Evolutionary conservation across 257 asterid species (phyloP).

Genomic region (Gynochthodes officinalis): DNA sequence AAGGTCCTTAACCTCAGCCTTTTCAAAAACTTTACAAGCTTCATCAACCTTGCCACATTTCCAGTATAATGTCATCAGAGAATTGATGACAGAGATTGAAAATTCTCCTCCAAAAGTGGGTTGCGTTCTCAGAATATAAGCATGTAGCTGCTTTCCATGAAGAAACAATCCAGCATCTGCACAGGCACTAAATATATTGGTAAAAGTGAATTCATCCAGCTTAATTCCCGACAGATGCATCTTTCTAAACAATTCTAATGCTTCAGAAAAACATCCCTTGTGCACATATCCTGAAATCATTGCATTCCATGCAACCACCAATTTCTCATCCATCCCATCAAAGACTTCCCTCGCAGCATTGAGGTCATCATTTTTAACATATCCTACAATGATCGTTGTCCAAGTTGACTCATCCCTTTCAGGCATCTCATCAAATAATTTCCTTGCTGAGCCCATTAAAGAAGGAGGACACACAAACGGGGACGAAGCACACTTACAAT

Average conservation of each 20-base stretch:
- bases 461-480: conserved; percentile 1
- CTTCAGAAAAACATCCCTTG: background rate
- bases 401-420: conserved; percentile 10
- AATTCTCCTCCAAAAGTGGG: conserved; percentile 1
- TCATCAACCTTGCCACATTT: conserved; percentile 11
- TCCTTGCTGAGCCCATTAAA: conserved; percentile 15
- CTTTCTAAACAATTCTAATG: conserved; percentile 7
- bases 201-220: conserved; percentile 14
- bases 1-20: conserved; percentile 10
- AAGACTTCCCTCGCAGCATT: conserved; percentile 11
- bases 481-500: conserved; percentile 11
- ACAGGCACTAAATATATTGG: conserved; percentile 8
- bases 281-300: conserved; percentile 18
- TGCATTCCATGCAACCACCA: conserved; percentile 17
- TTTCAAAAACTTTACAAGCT: conserved; percentile 12
- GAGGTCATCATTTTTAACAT: conserved; percentile 9
- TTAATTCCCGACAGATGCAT: conserved; percentile 11
- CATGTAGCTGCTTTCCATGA: conserved; percentile 17
- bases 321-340: conserved; percentile 14
- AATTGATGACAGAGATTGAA: conserved; percentile 10
- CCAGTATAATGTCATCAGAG: conserved; percentile 14
- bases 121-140: conserved; percentile 7
- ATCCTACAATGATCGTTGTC: conserved; percentile 12
- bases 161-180: conserved; percentile 14
- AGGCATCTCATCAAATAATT: conserved; percentile 18